Evolutionary conservation across 176 grass and related monocot species (phyloP), one percentile per base, ranked within the genome.

Genomic region (Raddia distichophylla): DNA sequence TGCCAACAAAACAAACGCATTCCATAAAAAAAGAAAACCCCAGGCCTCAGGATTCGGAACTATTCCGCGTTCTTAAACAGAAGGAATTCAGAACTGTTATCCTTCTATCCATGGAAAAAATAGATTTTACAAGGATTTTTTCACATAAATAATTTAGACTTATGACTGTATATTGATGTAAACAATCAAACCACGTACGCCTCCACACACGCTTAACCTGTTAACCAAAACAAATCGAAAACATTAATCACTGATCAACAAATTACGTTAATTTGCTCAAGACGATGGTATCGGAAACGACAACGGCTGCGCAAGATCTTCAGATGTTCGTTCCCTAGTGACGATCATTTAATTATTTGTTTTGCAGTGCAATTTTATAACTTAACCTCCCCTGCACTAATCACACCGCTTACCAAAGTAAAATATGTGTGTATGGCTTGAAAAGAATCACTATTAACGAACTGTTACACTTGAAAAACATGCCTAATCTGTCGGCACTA

Each of bases 401-500:
- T 60, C 58, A 60, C 19, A 12, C 19, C 58, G 3, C 58, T 60
- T 27, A 19, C 19, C 20, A 60, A 5, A 1, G 19, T 60, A 9
- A 60, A 10, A 27, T 9, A 5, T 60, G 58, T 27, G n/a, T 60
- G 58, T 12, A 60, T 9, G 10, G 8, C 19, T 60, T 60, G 43
- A 35, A 48, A 27, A n/a, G 11, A 13, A 69, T 40, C 22, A 19
- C 6, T 8, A 64, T 64, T 4, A 2, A 33, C 3, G 18, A 16
- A 33, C 8, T 6, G 19, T 12, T 34, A 15, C 43, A 9, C 22
- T 48, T 18, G 50, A 19, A 49, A 42, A 49, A 42, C 67, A 72
- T 51, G 79, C 34, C 40, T 75, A 57, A 19, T 48, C 50, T 76
- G 40, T 84, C 52, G 10, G 60, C 53, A 35, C 73, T 5, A 48